Evolutionary conservation across 441 rosid genomes (phyloP).

Genomic region (Melastoma candidum): DNA sequence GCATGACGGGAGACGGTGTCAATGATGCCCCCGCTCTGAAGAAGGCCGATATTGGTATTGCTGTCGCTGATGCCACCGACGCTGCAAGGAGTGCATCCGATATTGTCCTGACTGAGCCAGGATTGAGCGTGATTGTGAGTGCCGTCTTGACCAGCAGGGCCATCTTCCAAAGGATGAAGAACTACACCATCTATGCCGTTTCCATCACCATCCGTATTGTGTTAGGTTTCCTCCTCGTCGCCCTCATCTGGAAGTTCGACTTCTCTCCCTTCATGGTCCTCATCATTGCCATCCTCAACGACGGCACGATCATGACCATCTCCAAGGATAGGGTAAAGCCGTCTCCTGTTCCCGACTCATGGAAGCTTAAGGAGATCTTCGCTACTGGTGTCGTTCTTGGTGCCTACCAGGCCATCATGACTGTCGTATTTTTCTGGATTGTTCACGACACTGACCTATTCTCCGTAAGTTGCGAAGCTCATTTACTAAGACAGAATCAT

Average conservation of each 20-base stretch:
- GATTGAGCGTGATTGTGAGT: conserved; percentile 74
- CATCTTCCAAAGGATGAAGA: conserved; percentile 96
- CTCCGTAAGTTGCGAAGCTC: conserved; percentile 36
- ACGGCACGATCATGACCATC: conserved; percentile 95
- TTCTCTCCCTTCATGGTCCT: conserved; percentile 96
- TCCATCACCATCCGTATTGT: conserved; percentile 93
- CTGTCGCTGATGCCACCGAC: conserved; percentile 89
- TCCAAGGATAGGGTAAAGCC: conserved; percentile 89
- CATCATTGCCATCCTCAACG: conserved; percentile 81
- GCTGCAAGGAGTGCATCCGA: conserved; percentile 88
- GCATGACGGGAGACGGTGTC: conserved; percentile 97
- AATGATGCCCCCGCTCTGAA: conserved; percentile 90
- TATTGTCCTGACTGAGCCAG: conserved; percentile 87
- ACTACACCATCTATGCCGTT: conserved; percentile 94
- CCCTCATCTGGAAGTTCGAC: conserved; percentile 83
- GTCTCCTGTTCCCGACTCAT: conserved; percentile 80
- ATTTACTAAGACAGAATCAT: neutral
- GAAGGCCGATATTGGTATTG: conserved; percentile 87
- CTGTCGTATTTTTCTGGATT: conserved; percentile 68
- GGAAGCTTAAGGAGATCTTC: conserved; percentile 89
- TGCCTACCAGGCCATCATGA: conserved; percentile 62
- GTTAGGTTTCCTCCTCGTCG: conserved; percentile 75
- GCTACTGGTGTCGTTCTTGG: conserved; percentile 78
- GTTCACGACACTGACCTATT: conserved; percentile 56
- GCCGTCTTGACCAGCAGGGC: conserved; percentile 91